Base-by-base conservation (phyloP, 768 basidiomycete genomes). In the Pholiota molesta region DNA sequence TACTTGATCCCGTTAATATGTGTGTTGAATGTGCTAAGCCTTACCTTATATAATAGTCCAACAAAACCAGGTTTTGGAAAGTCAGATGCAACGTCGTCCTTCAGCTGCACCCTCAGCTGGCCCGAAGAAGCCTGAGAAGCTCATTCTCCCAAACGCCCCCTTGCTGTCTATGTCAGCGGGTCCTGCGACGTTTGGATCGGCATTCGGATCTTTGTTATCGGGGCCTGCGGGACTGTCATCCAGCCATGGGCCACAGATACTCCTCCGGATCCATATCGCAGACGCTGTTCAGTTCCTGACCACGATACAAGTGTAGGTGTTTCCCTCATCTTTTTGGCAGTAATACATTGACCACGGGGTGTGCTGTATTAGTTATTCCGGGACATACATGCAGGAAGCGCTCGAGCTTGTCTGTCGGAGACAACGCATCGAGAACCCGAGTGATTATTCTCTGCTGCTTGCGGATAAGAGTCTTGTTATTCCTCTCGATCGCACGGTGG, bases 361-460 rank as follows among this genome's bases (percentile, higher is more conserved):
- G 60, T 54, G 58, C 33, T 33, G 33, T 3, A 49, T 52, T 68
- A 93, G 90, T 5, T 88, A 94, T 11, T 88, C 92, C 14, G 94
- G 92, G 10, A 97, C 94, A 89, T 99, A 99, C 73, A 91, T 98
- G 86, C 95, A 96, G 68, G 97, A 99, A 73, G 93, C 93, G 0
- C 83, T 97, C 26, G 97, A 97, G 63, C 79, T 88, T 23, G 89
- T 94, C 1, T 94, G 92, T 71, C 81, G 84, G 45, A 86, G 85
- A 69, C 83, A 88, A 55, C 86, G 85, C 68, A 74, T 93, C 31
- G 76, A 78, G 26, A 84, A 89, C 67, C 83, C 90, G 35, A 86
- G 89, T 59, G 90, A 94, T 61, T 98, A 95, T 76, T 92, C 92
- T 2, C 82, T 99, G 17, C 77, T 96, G 44, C 76, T 91, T 53